Base-by-base conservation (phyloP, 2,329 filamentous ascomycete species). In the Metarhizium sp. region DNA sequence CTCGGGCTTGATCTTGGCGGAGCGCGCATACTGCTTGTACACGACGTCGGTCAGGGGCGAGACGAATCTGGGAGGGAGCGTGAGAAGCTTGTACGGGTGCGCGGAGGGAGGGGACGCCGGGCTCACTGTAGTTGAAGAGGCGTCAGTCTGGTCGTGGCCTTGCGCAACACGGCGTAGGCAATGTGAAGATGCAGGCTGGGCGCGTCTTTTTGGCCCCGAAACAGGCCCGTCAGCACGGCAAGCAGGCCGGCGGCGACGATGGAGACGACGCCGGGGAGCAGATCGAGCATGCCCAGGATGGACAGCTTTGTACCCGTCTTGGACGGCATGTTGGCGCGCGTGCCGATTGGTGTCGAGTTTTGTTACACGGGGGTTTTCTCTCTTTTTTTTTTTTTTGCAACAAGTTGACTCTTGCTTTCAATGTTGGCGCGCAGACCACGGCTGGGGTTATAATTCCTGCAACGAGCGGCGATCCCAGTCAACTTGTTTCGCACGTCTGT, bases 101-200 rank as follows among this genome's bases (percentile, higher is more conserved):
- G 25, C 25, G 25, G 25, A 25, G 25, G 25, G 25, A 25, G 25
- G 25, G 25, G 25, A 25, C 25, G 25, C 25, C 25, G 25, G 25
- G 40, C 58, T 54, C 47, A 62, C 61, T 63, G 61, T 6, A 63
- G 32, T 50, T 63, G 60, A 2, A 58, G 38, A 3, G 61, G 57
- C 2, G 52, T 54, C 5, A 63, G 58, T 13, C 61, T 59, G 4
- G 38, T 4, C 25, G 59, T 59, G 11, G 54, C 53, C 40, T 56
- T 60, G 49, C 61, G 58, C 49, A 62, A 18, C 13, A 61, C 14
- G 1, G 61, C 61, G 51, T 62, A 62, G n/a, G 59, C 60, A 20
- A 63, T 43, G 51, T 63, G 59, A 1, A 63, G 56, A n/a, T 57
- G 54, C 2, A 59, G 53, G 34, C 56, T 63, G 20, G 60, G 60